Evolutionary conservation across 352 stramenopile genomes (phyloP).

Genomic region (Pythium myriotylum): DNA sequence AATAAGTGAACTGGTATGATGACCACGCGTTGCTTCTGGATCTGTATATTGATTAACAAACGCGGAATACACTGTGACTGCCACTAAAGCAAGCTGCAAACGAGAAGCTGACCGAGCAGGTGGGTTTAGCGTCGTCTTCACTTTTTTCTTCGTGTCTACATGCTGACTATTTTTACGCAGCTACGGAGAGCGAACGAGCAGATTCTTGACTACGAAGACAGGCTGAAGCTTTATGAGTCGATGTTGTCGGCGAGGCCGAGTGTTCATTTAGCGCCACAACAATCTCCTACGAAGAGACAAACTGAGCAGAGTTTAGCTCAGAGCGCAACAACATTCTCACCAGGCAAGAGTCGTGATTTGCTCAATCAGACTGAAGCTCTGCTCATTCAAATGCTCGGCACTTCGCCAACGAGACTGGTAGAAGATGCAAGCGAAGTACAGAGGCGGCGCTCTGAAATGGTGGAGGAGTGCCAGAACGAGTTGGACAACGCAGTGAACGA

Average conservation of each 20-base stretch:
- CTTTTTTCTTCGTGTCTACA: not conserved
- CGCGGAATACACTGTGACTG: too few relatives aligned
- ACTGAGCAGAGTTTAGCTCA: not conserved
- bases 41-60: too few relatives aligned
- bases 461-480: conserved; percentile 63
- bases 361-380: conserved; percentile 59
- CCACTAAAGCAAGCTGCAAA: conserved; percentile 46
- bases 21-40: too few relatives aligned
- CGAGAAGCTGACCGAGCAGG: conserved; percentile 68
- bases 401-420: conserved; percentile 5
- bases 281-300: not conserved
- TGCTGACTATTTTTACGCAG: conserved; percentile 12
- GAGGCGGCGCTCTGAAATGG: conserved; percentile 55
- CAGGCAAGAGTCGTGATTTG: conserved; percentile 50
- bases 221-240: conserved; percentile 46
- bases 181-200: conserved; percentile 50
- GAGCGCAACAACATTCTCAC: conserved; percentile 6
- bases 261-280: not conserved
- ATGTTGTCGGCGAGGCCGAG: conserved; percentile 45
- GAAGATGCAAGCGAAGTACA: conserved; percentile 37
- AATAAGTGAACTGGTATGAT: conserved; percentile 40
- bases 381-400: conserved; percentile 43
- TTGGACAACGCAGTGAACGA: conserved; percentile 57
- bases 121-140: conserved; percentile 14
- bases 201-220: conserved; percentile 52